Evolutionary conservation across 805 yeast species (phyloP).

Genomic region (Aciculoconidium aculeatum): DNA sequence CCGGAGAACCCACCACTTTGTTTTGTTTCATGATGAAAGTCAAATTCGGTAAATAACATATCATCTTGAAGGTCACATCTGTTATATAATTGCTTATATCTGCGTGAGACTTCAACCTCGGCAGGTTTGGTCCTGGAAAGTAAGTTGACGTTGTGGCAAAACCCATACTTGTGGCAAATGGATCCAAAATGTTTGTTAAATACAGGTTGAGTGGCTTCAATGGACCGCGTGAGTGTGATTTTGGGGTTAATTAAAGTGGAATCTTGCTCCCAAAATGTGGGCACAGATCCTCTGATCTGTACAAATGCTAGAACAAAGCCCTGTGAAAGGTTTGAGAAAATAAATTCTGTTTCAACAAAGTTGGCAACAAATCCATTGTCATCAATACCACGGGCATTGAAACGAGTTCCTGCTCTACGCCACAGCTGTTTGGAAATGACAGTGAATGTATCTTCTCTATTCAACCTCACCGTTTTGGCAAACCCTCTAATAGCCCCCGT

Average conservation of each 20-base stretch:
- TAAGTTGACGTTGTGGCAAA: constrained; percentile 83
- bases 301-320: constrained; percentile 64
- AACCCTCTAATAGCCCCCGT: constrained; percentile 94
- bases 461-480: constrained; percentile 65
- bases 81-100: constrained; percentile 56
- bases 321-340: constrained; percentile 45
- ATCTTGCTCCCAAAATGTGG: constrained; percentile 97
- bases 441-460: constrained; percentile 49
- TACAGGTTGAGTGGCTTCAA: constrained; percentile 88
- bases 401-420: constrained; percentile 95
- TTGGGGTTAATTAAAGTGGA: constrained; percentile 87
- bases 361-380: constrained; percentile 53
- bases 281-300: constrained; percentile 94
- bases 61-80: constrained; percentile 20
- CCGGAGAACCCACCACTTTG: constrained; percentile 78
- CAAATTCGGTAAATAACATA: constrained; percentile 69
- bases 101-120: constrained; percentile 64
- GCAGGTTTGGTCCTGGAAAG: constrained; percentile 68
- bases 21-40: constrained; percentile 91
- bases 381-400: constrained; percentile 93
- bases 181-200: constrained; percentile 76
- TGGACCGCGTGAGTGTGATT: constrained; percentile 79
- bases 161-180: constrained; percentile 71
- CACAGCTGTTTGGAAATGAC: constrained; percentile 93
- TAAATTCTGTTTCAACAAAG: constrained; percentile 64